phyloP scores from a whole-genome alignment of 129 eudicot genomes.

The Smallanthus sonchifolius region DNA sequence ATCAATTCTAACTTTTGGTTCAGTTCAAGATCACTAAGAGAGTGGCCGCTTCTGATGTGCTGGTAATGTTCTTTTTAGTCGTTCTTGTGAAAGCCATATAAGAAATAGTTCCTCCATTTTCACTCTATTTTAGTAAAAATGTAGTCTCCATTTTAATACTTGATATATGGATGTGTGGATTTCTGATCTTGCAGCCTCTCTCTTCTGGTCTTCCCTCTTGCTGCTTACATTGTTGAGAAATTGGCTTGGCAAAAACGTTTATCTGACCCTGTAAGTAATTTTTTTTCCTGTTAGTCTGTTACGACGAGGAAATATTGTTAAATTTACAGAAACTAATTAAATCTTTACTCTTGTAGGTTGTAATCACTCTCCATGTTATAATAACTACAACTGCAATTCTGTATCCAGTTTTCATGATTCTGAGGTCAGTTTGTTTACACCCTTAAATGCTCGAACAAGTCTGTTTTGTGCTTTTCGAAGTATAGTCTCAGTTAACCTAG shows the following conservation, averaged over 20 bases:
- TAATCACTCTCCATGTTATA: slow-evolving; percentile 48
- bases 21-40: slow-evolving; percentile 76
- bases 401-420: slow-evolving; percentile 72
- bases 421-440: slow-evolving; percentile 44
- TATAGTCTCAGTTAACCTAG: neutral
- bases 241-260: slow-evolving; percentile 59
- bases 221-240: slow-evolving; percentile 75
- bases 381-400: slow-evolving; percentile 51
- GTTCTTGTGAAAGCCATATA: neutral
- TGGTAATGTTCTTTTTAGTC: slow-evolving; percentile 44
- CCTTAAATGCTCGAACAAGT: neutral
- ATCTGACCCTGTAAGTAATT: slow-evolving; percentile 57
- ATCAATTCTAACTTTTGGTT: slow-evolving; percentile 89
- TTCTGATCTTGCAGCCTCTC: slow-evolving; percentile 52
- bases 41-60: slow-evolving; percentile 98
- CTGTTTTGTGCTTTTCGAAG: neutral
- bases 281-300: neutral
- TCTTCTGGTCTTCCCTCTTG: slow-evolving; percentile 66
- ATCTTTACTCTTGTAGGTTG: slow-evolving; percentile 49
- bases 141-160: neutral
- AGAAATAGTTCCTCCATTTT: neutral
- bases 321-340: slow-evolving; percentile 1
- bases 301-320: neutral
- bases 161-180: neutral
- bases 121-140: neutral